Conservation (phyloP, 2,329 filamentous ascomycete species). For the Neopestalotiopsis rosae region DNA sequence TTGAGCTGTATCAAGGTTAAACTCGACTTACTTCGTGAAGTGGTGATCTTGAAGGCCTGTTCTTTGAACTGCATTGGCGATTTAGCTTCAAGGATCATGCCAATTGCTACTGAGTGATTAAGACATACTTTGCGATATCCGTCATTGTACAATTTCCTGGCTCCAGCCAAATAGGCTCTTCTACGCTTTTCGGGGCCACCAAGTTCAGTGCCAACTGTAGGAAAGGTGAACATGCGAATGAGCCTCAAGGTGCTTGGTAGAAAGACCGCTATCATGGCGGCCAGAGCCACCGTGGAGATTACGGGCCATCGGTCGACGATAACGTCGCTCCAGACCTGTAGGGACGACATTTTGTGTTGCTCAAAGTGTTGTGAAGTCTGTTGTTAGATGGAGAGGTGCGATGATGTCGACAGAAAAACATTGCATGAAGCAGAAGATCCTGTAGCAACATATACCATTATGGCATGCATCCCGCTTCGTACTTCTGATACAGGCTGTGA, state of each 20-base stretch:
- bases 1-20: background rate
- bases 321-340: background rate
- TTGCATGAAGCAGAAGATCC: no score
- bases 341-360: background rate
- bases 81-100: background rate
- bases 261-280: background rate
- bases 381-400: background rate
- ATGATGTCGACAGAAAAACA: background rate
- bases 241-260: background rate
- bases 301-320: slow-evolving; percentile 9
- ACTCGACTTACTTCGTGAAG: background rate
- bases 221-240: slow-evolving; percentile 18
- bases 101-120: background rate
- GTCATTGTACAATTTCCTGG: slow-evolving; percentile 28
- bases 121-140: slow-evolving; percentile 25
- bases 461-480: background rate
- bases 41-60: slow-evolving; percentile 23
- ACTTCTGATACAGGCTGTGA: background rate
- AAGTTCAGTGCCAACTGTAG: slow-evolving; percentile 27
- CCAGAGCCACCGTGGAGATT: background rate
- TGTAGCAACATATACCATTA: no score
- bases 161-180: slow-evolving; percentile 27
- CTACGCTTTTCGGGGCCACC: slow-evolving; percentile 28
- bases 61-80: slow-evolving; percentile 22
- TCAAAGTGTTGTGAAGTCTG: background rate